phyloP scores from a whole-genome alignment of 2,329 filamentous ascomycete species.

The Magnaporthales sp. region DNA sequence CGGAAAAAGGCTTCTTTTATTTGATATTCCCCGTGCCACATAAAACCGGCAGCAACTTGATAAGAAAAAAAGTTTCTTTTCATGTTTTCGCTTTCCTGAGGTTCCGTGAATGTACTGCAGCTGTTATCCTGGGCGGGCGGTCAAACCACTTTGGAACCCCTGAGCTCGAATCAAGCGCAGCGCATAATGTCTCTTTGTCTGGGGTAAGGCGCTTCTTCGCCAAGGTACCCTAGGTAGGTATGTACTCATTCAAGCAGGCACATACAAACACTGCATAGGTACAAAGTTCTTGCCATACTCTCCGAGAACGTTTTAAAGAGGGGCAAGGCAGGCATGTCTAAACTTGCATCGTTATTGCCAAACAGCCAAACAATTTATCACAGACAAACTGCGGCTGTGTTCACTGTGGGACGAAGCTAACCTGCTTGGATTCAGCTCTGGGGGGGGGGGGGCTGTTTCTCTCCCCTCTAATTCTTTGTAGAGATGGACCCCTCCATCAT shows the following conservation, averaged over 20 bases:
- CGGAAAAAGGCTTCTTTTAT: slow-evolving; percentile 1
- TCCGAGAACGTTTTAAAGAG: not conserved
- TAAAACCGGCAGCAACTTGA: slow-evolving; percentile 5
- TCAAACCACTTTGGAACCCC: not conserved
- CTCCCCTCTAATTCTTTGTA: too few relatives aligned
- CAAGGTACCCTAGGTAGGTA: not conserved
- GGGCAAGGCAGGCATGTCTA: not conserved
- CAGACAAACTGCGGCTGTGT: not conserved
- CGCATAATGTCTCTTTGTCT: not conserved
- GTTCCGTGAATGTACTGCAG: not conserved
- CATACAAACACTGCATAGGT: not conserved
- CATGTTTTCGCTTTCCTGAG: not conserved
- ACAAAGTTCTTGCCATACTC: not conserved
- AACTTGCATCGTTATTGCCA: not conserved
- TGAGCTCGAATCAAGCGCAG: not conserved
- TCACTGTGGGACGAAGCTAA: not conserved
- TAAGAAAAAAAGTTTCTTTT: not conserved
- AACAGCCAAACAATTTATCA: not conserved
- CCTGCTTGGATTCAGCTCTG: not conserved
- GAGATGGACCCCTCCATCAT: not conserved
- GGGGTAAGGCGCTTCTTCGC: not conserved
- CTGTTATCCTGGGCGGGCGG: not conserved
- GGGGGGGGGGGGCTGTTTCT: too few relatives aligned
- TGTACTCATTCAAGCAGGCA: not conserved
- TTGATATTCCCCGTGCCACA: slow-evolving; percentile 6